Percentiles rank a stretch among this genome's conserved stretches.
These are phyloP conservation scores for Tetraselmis striata DNA, from an alignment of 139 green algal genomes.

Conservation along the genomic window DNA sequence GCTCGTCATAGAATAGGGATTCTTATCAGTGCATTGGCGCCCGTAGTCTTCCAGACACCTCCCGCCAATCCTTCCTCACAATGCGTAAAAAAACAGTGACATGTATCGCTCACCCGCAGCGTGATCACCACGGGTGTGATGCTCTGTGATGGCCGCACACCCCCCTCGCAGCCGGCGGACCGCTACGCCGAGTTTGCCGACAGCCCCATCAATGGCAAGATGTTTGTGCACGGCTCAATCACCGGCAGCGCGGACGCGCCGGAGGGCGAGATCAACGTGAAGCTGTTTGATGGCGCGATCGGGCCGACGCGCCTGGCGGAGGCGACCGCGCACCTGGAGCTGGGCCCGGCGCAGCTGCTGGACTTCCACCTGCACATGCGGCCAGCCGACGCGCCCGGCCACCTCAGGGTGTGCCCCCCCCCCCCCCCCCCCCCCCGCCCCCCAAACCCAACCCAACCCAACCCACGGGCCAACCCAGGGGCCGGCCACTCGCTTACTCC, in stretches of 20 bases:
- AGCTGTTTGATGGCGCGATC: constrained; percentile 64
- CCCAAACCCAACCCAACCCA: no score
- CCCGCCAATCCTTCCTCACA: no score
- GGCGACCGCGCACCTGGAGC: constrained; percentile 8
- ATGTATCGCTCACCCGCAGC: no score
- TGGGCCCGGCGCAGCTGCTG: constrained; percentile 26
- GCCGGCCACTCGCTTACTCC: no score
- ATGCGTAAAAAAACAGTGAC: no score
- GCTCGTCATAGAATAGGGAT: no score
- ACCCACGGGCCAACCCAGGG: no score
- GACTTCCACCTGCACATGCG: constrained; percentile 43
- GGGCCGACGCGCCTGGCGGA: constrained; percentile 49
- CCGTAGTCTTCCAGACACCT: no score
- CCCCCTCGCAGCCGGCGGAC: neutral
- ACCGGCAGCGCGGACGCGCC: constrained; percentile 35
- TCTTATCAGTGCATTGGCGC: no score
- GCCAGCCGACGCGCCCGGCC: constrained; percentile 42
- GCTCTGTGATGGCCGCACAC: no score
- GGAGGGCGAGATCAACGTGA: constrained; percentile 48
- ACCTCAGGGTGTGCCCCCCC: constrained; percentile 30
- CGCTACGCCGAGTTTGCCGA: constrained; percentile 5
- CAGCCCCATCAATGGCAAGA: constrained; percentile 63
- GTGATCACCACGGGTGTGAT: no score
- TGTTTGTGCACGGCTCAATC: constrained; percentile 65
- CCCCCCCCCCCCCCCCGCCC: no score